Percentiles rank a stretch among this genome's conserved stretches.
Conservation (phyloP, 2,329 filamentous ascomycete species). For the Boeremia lycopersici region DNA sequence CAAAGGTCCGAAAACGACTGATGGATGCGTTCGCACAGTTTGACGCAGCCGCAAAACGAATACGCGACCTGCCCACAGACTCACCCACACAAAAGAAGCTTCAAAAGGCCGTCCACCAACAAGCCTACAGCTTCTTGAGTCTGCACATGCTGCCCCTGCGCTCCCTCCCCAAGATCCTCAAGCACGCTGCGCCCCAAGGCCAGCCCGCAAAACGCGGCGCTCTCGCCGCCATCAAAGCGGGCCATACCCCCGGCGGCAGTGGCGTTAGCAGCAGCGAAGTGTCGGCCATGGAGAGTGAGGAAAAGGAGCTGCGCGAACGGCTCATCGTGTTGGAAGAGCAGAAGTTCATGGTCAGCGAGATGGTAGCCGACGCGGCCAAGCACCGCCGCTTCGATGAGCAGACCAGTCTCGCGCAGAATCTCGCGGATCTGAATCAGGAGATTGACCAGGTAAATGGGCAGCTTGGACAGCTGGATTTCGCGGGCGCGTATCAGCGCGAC, state of each 20-base stretch:
- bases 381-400: conserved; percentile 86
- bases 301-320: conserved; percentile 79
- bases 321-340: conserved; percentile 90
- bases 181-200: conserved; percentile 62
- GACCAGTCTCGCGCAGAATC: conserved; percentile 75
- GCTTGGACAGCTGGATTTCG: conserved; percentile 70
- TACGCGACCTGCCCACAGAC: conserved; percentile 77
- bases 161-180: conserved; percentile 54
- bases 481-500: conserved; percentile 53
- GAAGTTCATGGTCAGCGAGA: conserved; percentile 83
- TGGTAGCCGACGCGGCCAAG: conserved; percentile 78
- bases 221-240: conserved; percentile 65
- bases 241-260: conserved; percentile 59
- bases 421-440: conserved; percentile 81
- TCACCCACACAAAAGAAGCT: conserved; percentile 75
- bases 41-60: conserved; percentile 77
- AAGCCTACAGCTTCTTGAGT: conserved; percentile 83
- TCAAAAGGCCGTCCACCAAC: conserved; percentile 81
- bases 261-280: conserved; percentile 62
- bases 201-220: conserved; percentile 50
- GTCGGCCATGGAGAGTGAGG: conserved; percentile 77
- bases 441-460: conserved; percentile 71
- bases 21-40: conserved; percentile 91
- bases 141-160: conserved; percentile 87
- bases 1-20: conserved; percentile 85